Conservation (phyloP, 2,329 filamentous ascomycete genomes). For the Fusarium sp. region DNA sequence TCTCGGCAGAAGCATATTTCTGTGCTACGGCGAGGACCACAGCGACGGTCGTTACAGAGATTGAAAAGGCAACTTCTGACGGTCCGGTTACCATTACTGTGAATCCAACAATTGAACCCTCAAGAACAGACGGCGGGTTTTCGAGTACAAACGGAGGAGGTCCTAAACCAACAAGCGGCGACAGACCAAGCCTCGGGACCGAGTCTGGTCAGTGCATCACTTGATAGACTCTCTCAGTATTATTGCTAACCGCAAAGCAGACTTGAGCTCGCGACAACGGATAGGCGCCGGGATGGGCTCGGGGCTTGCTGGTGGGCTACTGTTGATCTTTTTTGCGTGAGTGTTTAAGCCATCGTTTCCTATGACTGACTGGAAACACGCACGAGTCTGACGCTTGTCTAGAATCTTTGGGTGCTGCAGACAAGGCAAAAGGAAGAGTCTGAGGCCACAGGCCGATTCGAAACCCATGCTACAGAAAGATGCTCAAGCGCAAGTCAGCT, state of each 20-base stretch:
- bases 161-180: neutral
- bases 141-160: neutral
- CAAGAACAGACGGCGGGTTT: neutral
- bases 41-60: neutral
- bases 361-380: neutral
- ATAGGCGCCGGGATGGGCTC: slow-evolving; percentile 18
- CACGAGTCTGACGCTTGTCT: neutral
- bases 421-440: neutral
- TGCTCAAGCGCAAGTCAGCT: neutral
- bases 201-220: slow-evolving; percentile 13
- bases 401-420: slow-evolving; percentile 22
- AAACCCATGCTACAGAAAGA: neutral
- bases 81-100: neutral
- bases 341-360: neutral
- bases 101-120: neutral
- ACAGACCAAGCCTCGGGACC: neutral
- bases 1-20: neutral
- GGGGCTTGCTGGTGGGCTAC: neutral
- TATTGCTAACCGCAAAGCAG: neutral
- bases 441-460: neutral
- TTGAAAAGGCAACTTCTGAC: neutral
- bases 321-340: slow-evolving; percentile 23
- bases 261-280: slow-evolving; percentile 15
- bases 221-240: neutral
- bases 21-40: slow-evolving; percentile 17